Evolutionary conservation across 192 early-diverging fungal species (phyloP).

Genomic region (Kappamyces sp.): DNA sequence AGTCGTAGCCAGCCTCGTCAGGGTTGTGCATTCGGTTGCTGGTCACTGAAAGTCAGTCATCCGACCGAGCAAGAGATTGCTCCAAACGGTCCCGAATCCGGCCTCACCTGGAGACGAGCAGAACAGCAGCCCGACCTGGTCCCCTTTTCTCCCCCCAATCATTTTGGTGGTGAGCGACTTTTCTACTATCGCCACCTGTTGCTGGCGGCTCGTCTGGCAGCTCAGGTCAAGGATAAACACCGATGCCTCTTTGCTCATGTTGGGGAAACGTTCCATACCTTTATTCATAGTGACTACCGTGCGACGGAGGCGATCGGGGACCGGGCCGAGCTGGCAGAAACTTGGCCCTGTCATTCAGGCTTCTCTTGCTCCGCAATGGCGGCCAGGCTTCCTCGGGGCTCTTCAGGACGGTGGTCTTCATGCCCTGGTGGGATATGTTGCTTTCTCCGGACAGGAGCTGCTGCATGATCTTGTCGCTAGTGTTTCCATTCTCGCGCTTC

Average conservation of each 20-base stretch:
- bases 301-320: no score
- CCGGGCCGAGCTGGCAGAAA: no score
- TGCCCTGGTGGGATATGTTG: no score
- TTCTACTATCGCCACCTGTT: conserved; percentile 27
- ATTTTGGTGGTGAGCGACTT: conserved; percentile 39
- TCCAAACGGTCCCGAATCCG: not conserved
- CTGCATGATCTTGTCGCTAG: no score
- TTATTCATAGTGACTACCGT: no score
- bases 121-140: conserved; percentile 52
- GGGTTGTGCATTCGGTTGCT: conserved; percentile 6
- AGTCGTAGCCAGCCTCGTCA: conserved; percentile 51
- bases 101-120: conserved; percentile 50
- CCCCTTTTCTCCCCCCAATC: conserved; percentile 58
- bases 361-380: no score
- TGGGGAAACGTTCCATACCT: not conserved
- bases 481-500: no score
- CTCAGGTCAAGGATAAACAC: conserved; percentile 47
- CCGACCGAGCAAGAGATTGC: no score
- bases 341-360: no score
- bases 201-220: conserved; percentile 37
- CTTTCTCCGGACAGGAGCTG: no score
- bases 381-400: no score
- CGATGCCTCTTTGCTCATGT: conserved; percentile 38
- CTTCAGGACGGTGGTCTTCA: no score
- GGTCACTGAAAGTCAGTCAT: not conserved